A percentile compares a stretch with the other conserved stretches of the same genome.
Conservation (phyloP, 257 asterid genomes). For the Schizonepeta tenuifolia region DNA sequence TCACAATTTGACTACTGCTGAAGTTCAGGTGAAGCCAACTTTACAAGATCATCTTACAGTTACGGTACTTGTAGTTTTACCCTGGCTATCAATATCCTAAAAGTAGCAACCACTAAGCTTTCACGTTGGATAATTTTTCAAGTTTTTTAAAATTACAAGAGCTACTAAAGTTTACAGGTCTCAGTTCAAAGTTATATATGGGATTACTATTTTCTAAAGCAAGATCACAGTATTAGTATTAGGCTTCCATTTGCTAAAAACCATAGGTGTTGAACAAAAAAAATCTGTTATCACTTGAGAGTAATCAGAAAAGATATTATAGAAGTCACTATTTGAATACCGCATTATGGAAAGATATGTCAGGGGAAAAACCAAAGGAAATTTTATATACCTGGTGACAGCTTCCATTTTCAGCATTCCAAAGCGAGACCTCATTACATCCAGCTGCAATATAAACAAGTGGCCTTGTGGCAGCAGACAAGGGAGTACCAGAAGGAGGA, state of each 20-base stretch:
- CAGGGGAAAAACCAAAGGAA: conserved; percentile 18
- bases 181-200: neutral
- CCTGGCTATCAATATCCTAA: neutral
- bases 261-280: conserved; percentile 15
- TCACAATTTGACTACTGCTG: conserved; percentile 21
- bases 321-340: neutral
- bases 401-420: conserved; percentile 99
- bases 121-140: neutral
- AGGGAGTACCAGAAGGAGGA: conserved; percentile 84
- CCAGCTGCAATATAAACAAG: conserved; percentile 98
- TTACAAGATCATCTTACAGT: conserved; percentile 13
- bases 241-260: conserved; percentile 19
- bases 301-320: conserved; percentile 7
- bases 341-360: conserved; percentile 8
- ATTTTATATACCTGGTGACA: conserved; percentile 83
- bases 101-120: conserved; percentile 23
- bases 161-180: neutral
- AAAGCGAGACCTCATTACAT: conserved; percentile 92
- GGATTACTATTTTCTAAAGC: conserved; percentile 25
- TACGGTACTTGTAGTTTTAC: neutral
- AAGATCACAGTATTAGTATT: conserved; percentile 3
- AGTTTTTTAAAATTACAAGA: neutral
- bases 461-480: conserved; percentile 86
- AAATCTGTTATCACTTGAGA: conserved; percentile 15
- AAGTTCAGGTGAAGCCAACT: neutral